Base-by-base conservation (phyloP, 441 rosid genomes). In the Kokia cookei region DNA sequence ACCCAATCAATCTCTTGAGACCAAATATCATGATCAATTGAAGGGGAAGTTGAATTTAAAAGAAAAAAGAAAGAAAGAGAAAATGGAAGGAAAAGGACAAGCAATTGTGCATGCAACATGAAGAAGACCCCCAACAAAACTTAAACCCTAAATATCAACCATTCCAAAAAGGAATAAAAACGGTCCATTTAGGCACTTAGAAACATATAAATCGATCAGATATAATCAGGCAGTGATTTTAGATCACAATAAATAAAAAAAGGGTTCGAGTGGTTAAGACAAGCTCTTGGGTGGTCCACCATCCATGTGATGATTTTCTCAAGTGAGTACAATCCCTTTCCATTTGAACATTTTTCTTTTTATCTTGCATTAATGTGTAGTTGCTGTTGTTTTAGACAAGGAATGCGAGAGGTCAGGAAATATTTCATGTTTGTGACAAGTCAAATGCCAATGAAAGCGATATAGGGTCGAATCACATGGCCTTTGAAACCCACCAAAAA, bases 21-120 rank as follows among this genome's bases (percentile, higher is more conserved):
- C 40, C 40, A 35, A 35, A 35, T 35, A 35, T 35, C 40, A 35
- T 35, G 40, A 35, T 35, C 22, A 55, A 17, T 54, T 17, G 59
- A 35, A 54, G 26, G 27, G 59, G 10, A 3, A 32, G 2, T 61
- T 14, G 10, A 29, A 32, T 15, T 2, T 6, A 3, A 0, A 22
- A 7, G 19, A 7, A 61, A 65, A 65, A n/a, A 26, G 11, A 7
- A 7, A 17, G 48, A 26, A 13, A 19, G 22, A 19, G 22, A 19
- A 50, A 29, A 4, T 10, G 12, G 22, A 69, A 54, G 32, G 73
- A 54, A 69, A 69, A 17, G 32, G 73, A 53, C 62, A 54, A 24
- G 74, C 45, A n/a, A 37, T 60, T 47, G 8, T 64, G 62, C n/a
- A 77, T 57, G 72, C 66, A 76, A 74, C 67, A 71, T 55, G 42